Base-by-base conservation (phyloP, 176 grass and related monocot genomes). In the Oropetium thomaeum region DNA sequence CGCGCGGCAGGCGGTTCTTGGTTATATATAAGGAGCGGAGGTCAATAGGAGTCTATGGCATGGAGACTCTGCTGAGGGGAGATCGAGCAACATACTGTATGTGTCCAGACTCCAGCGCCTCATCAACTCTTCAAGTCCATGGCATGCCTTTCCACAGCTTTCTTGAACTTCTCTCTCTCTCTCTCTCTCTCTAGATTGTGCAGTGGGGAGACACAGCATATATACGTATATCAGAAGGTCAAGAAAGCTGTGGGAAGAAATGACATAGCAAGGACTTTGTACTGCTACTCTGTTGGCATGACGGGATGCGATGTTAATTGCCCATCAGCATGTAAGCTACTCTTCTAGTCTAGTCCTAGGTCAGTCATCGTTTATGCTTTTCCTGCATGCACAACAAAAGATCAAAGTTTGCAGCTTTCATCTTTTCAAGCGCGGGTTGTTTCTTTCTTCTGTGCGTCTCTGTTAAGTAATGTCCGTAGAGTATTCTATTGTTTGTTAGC, bases 231-330 rank as follows among this genome's bases (percentile, higher is more conserved):
- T 69, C n/a, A 83, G 81, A 77, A 80, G 95, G 75, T 98, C 95
- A 98, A 98, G 95, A 94, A 98, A 92, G 95, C 95, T 98, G 95
- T 93, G 95, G 95, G 91, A 94, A 86, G 91, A 82, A 83, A 98
- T 98, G 84, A 20, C 95, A 94, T 87, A 76, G 74, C 59, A 52
- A 80, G 90, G 79, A 78, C 85, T 82, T 32, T 27, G 19, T 38
- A 47, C n/a, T n/a, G n/a, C n/a, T n/a, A n/a, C 77, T 82, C 38
- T 57, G 16, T 38, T 62, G 25, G 10, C 68, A 1, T 27, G 32
- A 29, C 5, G 49, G 47, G 17, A 40, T 67, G 70, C 12, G 33
- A n/a, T 52, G 70, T 16, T 75, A 69, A 53, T n/a, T 43, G 23
- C 4, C 32, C 15, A 8, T 29, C 8, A 17, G 69, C 47, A 53